These are phyloP conservation scores for Vaccinium corymbosum DNA, from an alignment of 148 eudicot genomes.

Conservation along the genomic window DNA sequence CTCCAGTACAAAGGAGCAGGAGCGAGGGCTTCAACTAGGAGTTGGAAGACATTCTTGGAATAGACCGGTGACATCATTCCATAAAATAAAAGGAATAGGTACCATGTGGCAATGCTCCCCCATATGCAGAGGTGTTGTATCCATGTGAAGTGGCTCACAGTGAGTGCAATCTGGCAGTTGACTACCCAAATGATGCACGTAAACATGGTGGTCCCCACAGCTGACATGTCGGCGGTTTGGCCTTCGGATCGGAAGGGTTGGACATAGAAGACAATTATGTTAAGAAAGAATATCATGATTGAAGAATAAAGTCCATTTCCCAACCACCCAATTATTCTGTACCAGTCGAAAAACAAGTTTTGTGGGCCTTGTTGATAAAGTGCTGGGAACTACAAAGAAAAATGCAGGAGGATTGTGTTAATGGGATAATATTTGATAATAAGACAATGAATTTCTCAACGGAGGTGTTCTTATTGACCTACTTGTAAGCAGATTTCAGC, in stretches of 20 bases:
- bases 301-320: constrained; percentile 70
- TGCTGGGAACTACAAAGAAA: constrained; percentile 63
- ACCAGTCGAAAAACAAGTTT: constrained; percentile 73
- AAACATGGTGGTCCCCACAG: constrained; percentile 69
- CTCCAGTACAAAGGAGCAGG: constrained; percentile 54
- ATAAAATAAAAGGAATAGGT: constrained; percentile 47
- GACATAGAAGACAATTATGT: constrained; percentile 38
- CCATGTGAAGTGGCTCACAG: constrained; percentile 69
- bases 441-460: not conserved
- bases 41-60: constrained; percentile 36
- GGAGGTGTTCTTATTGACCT: not conserved
- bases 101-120: constrained; percentile 69
- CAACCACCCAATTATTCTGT: constrained; percentile 64
- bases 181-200: constrained; percentile 67
- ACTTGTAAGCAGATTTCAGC: constrained; percentile 74
- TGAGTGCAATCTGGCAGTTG: constrained; percentile 61
- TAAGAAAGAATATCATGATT: constrained; percentile 49
- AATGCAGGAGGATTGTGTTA: not conserved
- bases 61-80: constrained; percentile 32
- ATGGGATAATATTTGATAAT: not conserved
- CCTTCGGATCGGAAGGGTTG: constrained; percentile 56
- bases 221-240: constrained; percentile 61
- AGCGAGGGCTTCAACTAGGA: constrained; percentile 46
- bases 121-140: constrained; percentile 58
- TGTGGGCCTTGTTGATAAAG: constrained; percentile 74